phyloP scores from a whole-genome alignment of 2,329 filamentous ascomycete species.

The Clonostachys rosea region DNA sequence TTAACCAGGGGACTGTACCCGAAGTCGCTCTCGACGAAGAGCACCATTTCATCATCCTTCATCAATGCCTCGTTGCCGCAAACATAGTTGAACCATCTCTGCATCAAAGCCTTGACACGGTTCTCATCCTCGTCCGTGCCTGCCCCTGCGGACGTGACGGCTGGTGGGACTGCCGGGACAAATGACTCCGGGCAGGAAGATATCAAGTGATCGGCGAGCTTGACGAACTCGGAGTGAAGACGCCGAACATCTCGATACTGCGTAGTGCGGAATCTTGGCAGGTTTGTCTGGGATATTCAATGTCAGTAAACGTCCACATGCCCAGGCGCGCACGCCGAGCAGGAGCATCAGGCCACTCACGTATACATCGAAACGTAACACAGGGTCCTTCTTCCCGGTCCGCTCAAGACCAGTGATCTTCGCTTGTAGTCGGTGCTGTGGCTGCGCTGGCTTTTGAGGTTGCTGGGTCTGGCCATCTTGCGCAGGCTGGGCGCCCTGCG shows the following conservation, averaged over 20 bases:
- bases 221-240: constrained; percentile 91
- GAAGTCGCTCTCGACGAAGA: constrained; percentile 99
- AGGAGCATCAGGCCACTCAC: constrained; percentile 42
- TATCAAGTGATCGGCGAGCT: constrained; percentile 92
- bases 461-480: constrained; percentile 31
- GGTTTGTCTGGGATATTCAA: constrained; percentile 69
- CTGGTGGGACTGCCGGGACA: constrained; percentile 89
- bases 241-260: constrained; percentile 97
- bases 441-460: constrained; percentile 54
- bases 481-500: constrained; percentile 17
- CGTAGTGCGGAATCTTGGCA: constrained; percentile 95
- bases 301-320: constrained; percentile 6
- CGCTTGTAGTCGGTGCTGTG: constrained; percentile 81
- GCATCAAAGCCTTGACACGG: constrained; percentile 82
- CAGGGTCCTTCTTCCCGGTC: constrained; percentile 91
- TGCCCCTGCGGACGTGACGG: constrained; percentile 88
- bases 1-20: constrained; percentile 94
- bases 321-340: not conserved
- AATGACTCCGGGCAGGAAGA: constrained; percentile 96
- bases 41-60: constrained; percentile 92
- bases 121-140: constrained; percentile 94
- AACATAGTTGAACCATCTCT: constrained; percentile 92
- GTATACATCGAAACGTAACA: constrained; percentile 92
- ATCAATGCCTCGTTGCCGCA: constrained; percentile 90
- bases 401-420: constrained; percentile 94